Evolutionary conservation across 2,329 filamentous ascomycete genomes (phyloP).

Genomic region (Clonostachys solani): DNA sequence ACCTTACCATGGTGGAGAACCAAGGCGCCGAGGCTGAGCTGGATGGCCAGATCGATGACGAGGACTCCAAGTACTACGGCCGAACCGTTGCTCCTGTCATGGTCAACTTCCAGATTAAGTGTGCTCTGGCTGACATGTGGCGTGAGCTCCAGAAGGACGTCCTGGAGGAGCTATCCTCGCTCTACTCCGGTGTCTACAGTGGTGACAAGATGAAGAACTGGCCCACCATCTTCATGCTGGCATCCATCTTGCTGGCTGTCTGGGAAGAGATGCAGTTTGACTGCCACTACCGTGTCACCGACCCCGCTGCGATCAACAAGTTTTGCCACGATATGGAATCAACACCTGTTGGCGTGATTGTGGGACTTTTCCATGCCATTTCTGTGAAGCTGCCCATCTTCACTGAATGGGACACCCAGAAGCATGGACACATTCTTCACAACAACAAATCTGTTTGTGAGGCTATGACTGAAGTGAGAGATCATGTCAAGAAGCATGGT

Average conservation of each 20-base stretch:
- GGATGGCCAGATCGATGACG: slow-evolving; percentile 80
- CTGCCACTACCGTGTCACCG: slow-evolving; percentile 90
- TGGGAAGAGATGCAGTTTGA: slow-evolving; percentile 99
- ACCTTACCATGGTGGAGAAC: slow-evolving; percentile 92
- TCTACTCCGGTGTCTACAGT: slow-evolving; percentile 98
- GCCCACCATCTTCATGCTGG: slow-evolving; percentile 98
- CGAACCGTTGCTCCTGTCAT: slow-evolving; percentile 93
- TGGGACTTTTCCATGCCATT: slow-evolving; percentile 95
- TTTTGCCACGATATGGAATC: slow-evolving; percentile 98
- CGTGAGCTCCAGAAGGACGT: slow-evolving; percentile 95
- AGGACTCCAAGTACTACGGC: slow-evolving; percentile 81
- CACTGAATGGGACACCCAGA: slow-evolving; percentile 88
- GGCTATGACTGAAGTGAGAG: slow-evolving; percentile 91
- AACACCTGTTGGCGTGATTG: slow-evolving; percentile 91
- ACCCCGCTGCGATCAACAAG: slow-evolving; percentile 79
- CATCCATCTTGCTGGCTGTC: slow-evolving; percentile 85
- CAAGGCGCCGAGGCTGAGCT: slow-evolving; percentile 74
- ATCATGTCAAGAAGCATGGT: slow-evolving; percentile 93
- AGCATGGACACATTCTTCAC: slow-evolving; percentile 86
- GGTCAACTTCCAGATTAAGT: slow-evolving; percentile 99
- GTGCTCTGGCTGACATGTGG: slow-evolving; percentile 96
- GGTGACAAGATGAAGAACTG: slow-evolving; percentile 98
- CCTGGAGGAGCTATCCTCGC: slow-evolving; percentile 82
- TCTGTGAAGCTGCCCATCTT: slow-evolving; percentile 93
- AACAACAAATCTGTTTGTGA: slow-evolving; percentile 92